A percentile compares a stretch with the other conserved stretches of the same genome.
Evolutionary conservation across 768 basidiomycete species (phyloP).

Genomic region (Filobasidium floriforme): DNA sequence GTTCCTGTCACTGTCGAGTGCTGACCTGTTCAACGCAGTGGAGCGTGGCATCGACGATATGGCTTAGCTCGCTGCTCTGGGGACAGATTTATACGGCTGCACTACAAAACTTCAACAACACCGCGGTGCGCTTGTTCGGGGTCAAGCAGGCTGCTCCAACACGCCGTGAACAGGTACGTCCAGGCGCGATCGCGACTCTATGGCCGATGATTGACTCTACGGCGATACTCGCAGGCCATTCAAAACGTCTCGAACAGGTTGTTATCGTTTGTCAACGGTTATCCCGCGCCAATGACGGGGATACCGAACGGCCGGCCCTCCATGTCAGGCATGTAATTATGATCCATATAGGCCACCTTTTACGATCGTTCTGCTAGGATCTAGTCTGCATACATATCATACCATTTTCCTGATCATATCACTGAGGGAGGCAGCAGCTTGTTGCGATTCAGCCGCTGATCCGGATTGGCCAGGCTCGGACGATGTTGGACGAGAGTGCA

Average conservation of each 20-base stretch:
- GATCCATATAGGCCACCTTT: too few relatives aligned
- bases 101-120: slow-evolving; percentile 84
- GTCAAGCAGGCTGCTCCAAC: slow-evolving; percentile 63
- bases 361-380: too few relatives aligned
- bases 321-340: not conserved
- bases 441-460: too few relatives aligned
- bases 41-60: slow-evolving; percentile 83
- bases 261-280: slow-evolving; percentile 21
- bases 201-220: not conserved
- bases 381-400: too few relatives aligned
- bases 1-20: not conserved
- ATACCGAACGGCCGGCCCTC: not conserved
- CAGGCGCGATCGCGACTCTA: too few relatives aligned
- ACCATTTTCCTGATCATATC: too few relatives aligned
- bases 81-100: slow-evolving; percentile 88
- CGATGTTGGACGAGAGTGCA: too few relatives aligned
- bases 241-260: slow-evolving; percentile 23
- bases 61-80: slow-evolving; percentile 91
- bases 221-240: slow-evolving; percentile 14
- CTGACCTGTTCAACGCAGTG: slow-evolving; percentile 53
- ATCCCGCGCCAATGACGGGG: not conserved
- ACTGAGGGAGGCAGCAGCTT: too few relatives aligned
- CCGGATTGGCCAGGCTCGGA: too few relatives aligned
- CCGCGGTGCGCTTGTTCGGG: slow-evolving; percentile 79
- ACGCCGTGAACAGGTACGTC: slow-evolving; percentile 21